Conservation (phyloP, 192 early-diverging fungal species). For the Podochytrium sp. region DNA sequence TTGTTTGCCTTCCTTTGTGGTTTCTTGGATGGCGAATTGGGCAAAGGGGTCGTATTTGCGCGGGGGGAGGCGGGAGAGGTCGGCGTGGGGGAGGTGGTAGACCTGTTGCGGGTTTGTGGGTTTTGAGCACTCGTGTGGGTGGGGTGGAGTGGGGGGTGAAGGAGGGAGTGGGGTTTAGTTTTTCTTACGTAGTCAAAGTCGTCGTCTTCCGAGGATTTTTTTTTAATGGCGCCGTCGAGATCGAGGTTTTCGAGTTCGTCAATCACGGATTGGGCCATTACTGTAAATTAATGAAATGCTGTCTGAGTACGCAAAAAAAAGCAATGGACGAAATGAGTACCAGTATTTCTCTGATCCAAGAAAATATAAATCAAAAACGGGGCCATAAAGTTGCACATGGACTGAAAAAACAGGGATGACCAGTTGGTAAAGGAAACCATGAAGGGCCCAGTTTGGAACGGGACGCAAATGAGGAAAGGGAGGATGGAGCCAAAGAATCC, state of each 20-base stretch:
- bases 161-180: slow-evolving; percentile 33
- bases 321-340: slow-evolving; percentile 1
- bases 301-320: background rate
- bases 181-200: slow-evolving; percentile 52
- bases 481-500: slow-evolving; percentile 59
- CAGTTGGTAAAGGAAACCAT: slow-evolving; percentile 62
- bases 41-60: slow-evolving; percentile 45
- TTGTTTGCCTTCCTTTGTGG: slow-evolving; percentile 16
- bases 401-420: slow-evolving; percentile 68
- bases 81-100: slow-evolving; percentile 55
- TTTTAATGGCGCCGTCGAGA: slow-evolving; percentile 46
- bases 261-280: slow-evolving; percentile 54
- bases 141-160: slow-evolving; percentile 19
- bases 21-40: slow-evolving; percentile 17
- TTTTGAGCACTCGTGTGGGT: background rate
- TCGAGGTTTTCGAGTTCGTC: slow-evolving; percentile 57
- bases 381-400: slow-evolving; percentile 68
- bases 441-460: slow-evolving; percentile 68
- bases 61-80: slow-evolving; percentile 37
- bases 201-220: slow-evolving; percentile 44
- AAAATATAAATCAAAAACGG: slow-evolving; percentile 72
- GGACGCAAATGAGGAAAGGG: slow-evolving; percentile 67
- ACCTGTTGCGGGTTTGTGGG: slow-evolving; percentile 1
- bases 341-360: slow-evolving; percentile 49
- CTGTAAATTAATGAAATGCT: slow-evolving; percentile 12